Base-by-base conservation (phyloP, 2,329 filamentous ascomycete species). In the Claviceps purpurea region DNA sequence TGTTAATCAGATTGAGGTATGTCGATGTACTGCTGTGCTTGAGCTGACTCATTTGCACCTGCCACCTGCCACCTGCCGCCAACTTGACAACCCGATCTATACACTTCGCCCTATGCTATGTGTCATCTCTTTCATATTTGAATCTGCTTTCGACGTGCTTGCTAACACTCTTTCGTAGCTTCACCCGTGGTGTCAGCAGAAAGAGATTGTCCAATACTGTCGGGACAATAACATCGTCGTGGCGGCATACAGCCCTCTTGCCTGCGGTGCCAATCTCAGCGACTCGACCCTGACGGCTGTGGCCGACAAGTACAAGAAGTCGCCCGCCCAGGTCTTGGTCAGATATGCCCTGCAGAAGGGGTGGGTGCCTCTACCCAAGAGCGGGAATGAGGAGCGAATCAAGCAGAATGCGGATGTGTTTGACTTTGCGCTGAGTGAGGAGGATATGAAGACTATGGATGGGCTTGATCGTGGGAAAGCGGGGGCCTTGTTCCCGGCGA, bases 1-100 rank as follows among this genome's bases (percentile, higher is more conserved):
- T 46, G 81, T 85, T 6, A 87, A 87, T 61, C 85, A 89, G 64
- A 79, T 87, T 56, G 82, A 86, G 75, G 82, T 84, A 63, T 63
- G 72, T 44, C 18, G 1, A 18, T n/a, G n/a, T 18, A 13, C 18
- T 41, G n/a, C 20, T 18, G 14, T 7, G 22, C 22, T 22, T 22
- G 22, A 22, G 22, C 22, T 22, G 22, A 22, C 4, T 22, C 22
- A 22, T 22, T 22, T 22, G 22, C 22, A 22, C 22, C 22, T 22
- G 22, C 22, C 2, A 22, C 22, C 3, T 22, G 22, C 22, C 3
- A 22, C 22, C 22, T 22, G 22, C 22, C 22, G 3, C 22, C 22
- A 22, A 3, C 20, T 14, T 43, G 8, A 30, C 7, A 30, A 10
- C 26, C 8, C 26, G 0, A 10, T 30, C 7, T 30, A 30, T 8